Evolutionary conservation across 164 flowering plant species (phyloP).

Genomic region (Nymphaea thermarum): DNA sequence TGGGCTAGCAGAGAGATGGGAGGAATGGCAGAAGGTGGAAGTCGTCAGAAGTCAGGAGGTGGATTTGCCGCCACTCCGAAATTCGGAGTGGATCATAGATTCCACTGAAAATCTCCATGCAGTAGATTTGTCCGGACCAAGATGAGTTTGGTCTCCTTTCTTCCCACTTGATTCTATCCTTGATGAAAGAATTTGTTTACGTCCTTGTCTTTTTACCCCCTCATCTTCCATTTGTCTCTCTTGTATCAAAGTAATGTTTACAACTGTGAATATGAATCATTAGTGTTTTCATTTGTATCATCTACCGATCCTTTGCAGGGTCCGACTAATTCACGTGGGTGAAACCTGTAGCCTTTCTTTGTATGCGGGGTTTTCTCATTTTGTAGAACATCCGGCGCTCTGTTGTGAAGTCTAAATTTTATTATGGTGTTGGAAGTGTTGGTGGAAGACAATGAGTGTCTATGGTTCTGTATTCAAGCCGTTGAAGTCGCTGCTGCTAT

Average conservation of each 20-base stretch:
- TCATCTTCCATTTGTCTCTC: not conserved
- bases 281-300: not conserved
- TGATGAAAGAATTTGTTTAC: not conserved
- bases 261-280: not conserved
- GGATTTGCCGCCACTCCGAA: constrained; percentile 41
- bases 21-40: constrained; percentile 94
- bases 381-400: not conserved
- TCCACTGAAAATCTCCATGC: constrained; percentile 75
- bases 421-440: not conserved
- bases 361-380: not conserved
- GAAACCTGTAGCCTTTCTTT: not conserved
- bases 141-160: constrained; percentile 27
- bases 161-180: not conserved
- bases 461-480: too few species aligned
- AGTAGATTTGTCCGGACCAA: constrained; percentile 81
- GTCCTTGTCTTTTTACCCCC: not conserved
- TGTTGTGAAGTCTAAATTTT: not conserved
- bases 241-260: not conserved
- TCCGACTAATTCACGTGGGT: not conserved
- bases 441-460: too few species aligned
- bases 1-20: constrained; percentile 94
- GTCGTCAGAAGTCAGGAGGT: constrained; percentile 50
- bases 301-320: not conserved
- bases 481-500: too few species aligned
- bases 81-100: constrained; percentile 72